Conservation (phyloP, 2,329 filamentous ascomycete species). For the Aspergillus sp. region DNA sequence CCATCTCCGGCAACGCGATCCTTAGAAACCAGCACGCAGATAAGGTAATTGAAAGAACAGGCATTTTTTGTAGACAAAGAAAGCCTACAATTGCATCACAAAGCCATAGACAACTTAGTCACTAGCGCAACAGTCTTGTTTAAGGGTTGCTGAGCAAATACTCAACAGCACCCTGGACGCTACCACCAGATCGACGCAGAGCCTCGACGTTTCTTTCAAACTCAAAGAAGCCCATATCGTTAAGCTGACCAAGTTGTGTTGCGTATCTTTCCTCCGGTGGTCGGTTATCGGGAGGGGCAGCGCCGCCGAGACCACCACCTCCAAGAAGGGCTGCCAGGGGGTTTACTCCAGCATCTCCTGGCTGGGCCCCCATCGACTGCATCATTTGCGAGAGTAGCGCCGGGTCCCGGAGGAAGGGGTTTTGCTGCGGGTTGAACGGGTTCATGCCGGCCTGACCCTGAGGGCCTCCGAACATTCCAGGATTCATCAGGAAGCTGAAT, state of each 20-base stretch:
- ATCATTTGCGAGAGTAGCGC: constrained; percentile 55
- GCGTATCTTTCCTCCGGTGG: constrained; percentile 93
- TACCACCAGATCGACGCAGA: constrained; percentile 81
- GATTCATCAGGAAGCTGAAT: constrained; percentile 62
- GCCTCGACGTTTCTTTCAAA: constrained; percentile 91
- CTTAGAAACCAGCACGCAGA: constrained; percentile 1
- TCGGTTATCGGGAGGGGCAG: constrained; percentile 63
- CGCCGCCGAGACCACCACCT: constrained; percentile 44
- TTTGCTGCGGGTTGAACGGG: constrained; percentile 43
- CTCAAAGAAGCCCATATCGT: constrained; percentile 98
- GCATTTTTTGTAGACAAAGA: neutral
- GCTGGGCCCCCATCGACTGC: constrained; percentile 42
- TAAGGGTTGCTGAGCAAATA: constrained; percentile 33
- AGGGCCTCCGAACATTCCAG: constrained; percentile 30
- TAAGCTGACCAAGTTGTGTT: constrained; percentile 83
- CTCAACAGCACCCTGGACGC: constrained; percentile 71
- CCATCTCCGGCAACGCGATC: neutral
- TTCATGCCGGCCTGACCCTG: constrained; percentile 38
- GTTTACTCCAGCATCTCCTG: constrained; percentile 32
- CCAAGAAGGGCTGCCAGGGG: constrained; percentile 48
- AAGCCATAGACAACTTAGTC: neutral
- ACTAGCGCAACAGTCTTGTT: neutral
- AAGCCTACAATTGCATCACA: neutral
- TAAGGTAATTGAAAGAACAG: constrained; percentile 1
- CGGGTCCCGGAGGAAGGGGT: constrained; percentile 57